These are phyloP conservation scores for Kregervanrija delftensis DNA, from an alignment of 805 yeast genomes.

Conservation along the genomic window DNA sequence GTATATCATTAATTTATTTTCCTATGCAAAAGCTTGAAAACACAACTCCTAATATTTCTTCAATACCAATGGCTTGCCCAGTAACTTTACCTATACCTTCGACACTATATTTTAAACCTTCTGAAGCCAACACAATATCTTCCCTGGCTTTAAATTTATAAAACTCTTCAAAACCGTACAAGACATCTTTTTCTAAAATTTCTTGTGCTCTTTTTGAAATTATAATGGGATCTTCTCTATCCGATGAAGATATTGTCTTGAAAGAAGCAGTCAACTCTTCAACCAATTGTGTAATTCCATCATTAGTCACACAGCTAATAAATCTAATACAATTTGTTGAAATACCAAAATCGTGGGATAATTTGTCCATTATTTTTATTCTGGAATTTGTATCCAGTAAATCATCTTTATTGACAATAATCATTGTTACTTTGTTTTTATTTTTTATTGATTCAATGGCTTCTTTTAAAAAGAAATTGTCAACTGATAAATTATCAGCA, in stretches of 20 bases:
- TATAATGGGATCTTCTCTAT: conserved; percentile 55
- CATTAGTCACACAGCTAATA: conserved; percentile 53
- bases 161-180: conserved; percentile 69
- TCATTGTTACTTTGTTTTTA: conserved; percentile 22
- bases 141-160: conserved; percentile 38
- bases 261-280: conserved; percentile 38
- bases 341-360: conserved; percentile 23
- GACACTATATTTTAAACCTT: conserved; percentile 63
- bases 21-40: conserved; percentile 94
- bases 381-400: conserved; percentile 21
- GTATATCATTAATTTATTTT: conserved; percentile 35
- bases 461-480: conserved; percentile 34
- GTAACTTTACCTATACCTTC: conserved; percentile 91
- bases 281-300: conserved; percentile 49
- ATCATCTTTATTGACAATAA: conserved; percentile 59
- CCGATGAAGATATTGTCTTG: conserved; percentile 40
- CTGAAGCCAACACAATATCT: conserved; percentile 78
- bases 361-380: conserved; percentile 14
- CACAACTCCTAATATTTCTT: conserved; percentile 85
- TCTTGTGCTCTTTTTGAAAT: conserved; percentile 75
- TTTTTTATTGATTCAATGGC: conserved; percentile 23
- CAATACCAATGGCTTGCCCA: conserved; percentile 82
- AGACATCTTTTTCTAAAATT: conserved; percentile 65
- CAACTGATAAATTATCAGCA: conserved; percentile 25
- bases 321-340: conserved; percentile 20